Evolutionary conservation across 1,284 basidiomycete species (phyloP).

Genomic region (Tilletia setariae): DNA sequence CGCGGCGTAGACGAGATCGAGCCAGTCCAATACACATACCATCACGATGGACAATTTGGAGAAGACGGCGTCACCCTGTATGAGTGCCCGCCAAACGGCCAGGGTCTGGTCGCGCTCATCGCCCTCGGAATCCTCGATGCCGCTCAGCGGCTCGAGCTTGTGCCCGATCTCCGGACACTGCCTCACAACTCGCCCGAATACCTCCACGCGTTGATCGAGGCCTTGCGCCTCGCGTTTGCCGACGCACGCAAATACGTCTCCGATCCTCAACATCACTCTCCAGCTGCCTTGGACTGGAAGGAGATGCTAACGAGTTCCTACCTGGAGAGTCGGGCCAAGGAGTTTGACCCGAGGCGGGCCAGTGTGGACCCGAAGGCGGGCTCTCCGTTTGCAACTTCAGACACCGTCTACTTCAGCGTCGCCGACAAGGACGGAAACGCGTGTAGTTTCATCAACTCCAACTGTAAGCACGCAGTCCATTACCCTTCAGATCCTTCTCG

Average conservation of each 20-base stretch:
- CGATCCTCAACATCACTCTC: constrained; percentile 73
- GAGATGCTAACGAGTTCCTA: constrained; percentile 64
- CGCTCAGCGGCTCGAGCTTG: constrained; percentile 70
- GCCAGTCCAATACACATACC: constrained; percentile 86
- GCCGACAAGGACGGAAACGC: constrained; percentile 75
- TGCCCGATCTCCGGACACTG: constrained; percentile 69
- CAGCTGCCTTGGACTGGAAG: constrained; percentile 62
- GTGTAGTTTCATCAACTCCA: constrained; percentile 90
- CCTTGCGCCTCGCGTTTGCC: constrained; percentile 70
- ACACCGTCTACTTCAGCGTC: constrained; percentile 87
- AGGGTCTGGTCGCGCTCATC: constrained; percentile 88
- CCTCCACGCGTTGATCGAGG: constrained; percentile 80
- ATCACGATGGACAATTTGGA: constrained; percentile 63
- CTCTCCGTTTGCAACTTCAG: constrained; percentile 73
- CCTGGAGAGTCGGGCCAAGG: constrained; percentile 70
- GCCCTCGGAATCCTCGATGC: constrained; percentile 87
- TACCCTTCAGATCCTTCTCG: not conserved
- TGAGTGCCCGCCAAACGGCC: constrained; percentile 88
- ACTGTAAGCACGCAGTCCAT: constrained; percentile 62
- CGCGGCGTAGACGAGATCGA: constrained; percentile 70
- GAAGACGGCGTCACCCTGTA: constrained; percentile 63
- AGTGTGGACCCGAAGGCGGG: constrained; percentile 71
- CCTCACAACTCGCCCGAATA: constrained; percentile 85
- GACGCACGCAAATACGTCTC: constrained; percentile 83
- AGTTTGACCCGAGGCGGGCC: constrained; percentile 70